Base-by-base conservation (phyloP, 345 rosid species). In the Populus ilicifolia region DNA sequence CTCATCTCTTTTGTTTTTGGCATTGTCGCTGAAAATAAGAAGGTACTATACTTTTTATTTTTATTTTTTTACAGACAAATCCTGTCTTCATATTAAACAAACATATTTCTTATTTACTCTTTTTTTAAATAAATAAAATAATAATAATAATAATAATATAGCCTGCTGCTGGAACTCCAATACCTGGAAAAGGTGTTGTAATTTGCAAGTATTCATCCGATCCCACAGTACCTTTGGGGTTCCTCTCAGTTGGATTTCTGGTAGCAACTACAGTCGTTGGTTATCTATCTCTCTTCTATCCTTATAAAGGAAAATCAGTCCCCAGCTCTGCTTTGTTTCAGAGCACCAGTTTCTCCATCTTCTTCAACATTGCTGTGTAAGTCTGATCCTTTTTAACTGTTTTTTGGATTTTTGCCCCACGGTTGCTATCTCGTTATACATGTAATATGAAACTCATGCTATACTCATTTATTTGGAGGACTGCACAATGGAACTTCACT, bases 151-250 rank as follows among this genome's bases (percentile, higher is more conserved):
- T 46, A 12, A n/a, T 20, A 44, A n/a, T 13, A 14, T 71, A 80
- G 86, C 82, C 80, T n/a, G 25, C 80, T 46, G 44, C 70, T 21
- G 84, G 84, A 33, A 18, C 20, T 64, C 76, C 76, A 46, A 27
- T 69, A 21, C 2, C 12, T 16, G 73, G 67, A 38, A 50, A 35
- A 33, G 73, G 69, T 17, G 67, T 41, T 69, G 69, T 61, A 35
- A 79, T 74, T 29, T 82, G 87, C 85, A 77, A 79, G 68, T 81
- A 81, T 69, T 79, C 84, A 69, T 68, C 80, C 8, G 86, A 84
- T 44, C 78, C 82, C 6, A 65, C 82, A 0, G 66, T 82, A 18
- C 46, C 63, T 41, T 43, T 80, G 23, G 85, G 85, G 13, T 82
- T 48, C 74, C 56, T 82, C 8, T 82, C 85, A 13, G 30, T 75